Evolutionary conservation across 1,139 yeast species (phyloP), one percentile per base, ranked within the genome.

Genomic region (Suhomyces yuchorum): DNA sequence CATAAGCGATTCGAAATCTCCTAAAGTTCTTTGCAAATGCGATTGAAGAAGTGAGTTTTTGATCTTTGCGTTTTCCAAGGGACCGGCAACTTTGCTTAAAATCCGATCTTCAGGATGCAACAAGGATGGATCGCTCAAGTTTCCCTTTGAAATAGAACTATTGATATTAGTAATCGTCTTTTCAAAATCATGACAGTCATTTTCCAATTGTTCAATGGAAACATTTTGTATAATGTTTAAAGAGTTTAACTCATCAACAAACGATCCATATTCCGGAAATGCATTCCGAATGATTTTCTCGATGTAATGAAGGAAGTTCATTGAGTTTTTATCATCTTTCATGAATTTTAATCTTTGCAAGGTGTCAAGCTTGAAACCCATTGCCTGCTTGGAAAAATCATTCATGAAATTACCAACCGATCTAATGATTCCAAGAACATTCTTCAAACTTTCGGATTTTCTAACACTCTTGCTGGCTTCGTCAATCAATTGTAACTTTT

Each of bases 341-440:
- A 95, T 85, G 61, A 91, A 90, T 44, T 85, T 88, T 49, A 93
- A 74, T 57, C 96, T 75, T 56, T 85, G 95, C 49, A 93, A 73
- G 1, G 97, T 87, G 30, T 89, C 87, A 38, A 93, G 71, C 58
- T 82, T 85, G 70, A 93, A 91, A 1, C 98, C 99, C 47, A 78
- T 68, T 0, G 96, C 97, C 56, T 85, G 85, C 59, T 87, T 91
- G 7, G 87, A 73, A 28, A 75, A 69, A 60, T 89, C 96, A 64
- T 93, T 93, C 98, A 93, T 93, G 61, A 84, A 91, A 61, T 93
- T 93, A 19, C 98, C 99, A 51, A 93, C 85, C 17, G 87, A 85
- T 54, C 91, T 77, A 46, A 93, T 88, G 37, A 93, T 80, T 42
- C 85, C 86, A 49, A 93, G 72, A 8, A 92, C 79, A 50, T 80